These are phyloP conservation scores for Dendrothele bispora DNA, from an alignment of 768 basidiomycete species.

Conservation along the genomic window DNA sequence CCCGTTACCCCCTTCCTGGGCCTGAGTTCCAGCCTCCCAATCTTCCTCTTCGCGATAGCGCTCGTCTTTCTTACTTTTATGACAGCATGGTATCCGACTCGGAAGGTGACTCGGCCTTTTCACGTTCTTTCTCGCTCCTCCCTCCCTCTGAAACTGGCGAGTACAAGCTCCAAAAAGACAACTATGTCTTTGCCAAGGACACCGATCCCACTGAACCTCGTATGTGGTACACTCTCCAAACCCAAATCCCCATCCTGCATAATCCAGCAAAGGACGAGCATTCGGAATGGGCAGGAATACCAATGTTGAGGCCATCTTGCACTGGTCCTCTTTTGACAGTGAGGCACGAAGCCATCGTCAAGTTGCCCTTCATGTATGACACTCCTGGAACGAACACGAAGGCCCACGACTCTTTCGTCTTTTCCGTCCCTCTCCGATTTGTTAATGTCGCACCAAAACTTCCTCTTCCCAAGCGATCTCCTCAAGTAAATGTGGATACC, in stretches of 20 bases:
- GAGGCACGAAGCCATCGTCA: constrained; percentile 50
- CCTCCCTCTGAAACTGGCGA: constrained; percentile 43
- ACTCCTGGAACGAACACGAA: constrained; percentile 33
- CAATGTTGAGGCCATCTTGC: constrained; percentile 44
- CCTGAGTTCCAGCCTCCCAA: constrained; percentile 62
- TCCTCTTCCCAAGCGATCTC: constrained; percentile 6
- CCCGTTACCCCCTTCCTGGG: constrained; percentile 58
- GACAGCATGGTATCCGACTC: constrained; percentile 36
- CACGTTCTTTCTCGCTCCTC: constrained; percentile 50
- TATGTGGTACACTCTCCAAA: constrained; percentile 62
- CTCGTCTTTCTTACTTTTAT: constrained; percentile 52
- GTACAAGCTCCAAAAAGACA: constrained; percentile 49
- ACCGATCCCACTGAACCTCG: constrained; percentile 25
- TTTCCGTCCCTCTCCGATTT: constrained; percentile 53
- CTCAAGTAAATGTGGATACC: background rate
- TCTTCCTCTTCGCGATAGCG: constrained; percentile 57
- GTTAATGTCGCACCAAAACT: constrained; percentile 39
- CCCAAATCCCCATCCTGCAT: constrained; percentile 47
- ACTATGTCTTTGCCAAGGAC: constrained; percentile 48
- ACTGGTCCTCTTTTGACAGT: constrained; percentile 58
- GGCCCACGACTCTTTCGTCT: constrained; percentile 35
- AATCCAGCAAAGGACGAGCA: constrained; percentile 22
- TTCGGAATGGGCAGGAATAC: constrained; percentile 38
- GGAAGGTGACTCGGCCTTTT: constrained; percentile 21
- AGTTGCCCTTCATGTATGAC: constrained; percentile 58